Evolutionary conservation across 75 land plant genomes (phyloP).

Genomic region (Isoetes taiwanensis): DNA sequence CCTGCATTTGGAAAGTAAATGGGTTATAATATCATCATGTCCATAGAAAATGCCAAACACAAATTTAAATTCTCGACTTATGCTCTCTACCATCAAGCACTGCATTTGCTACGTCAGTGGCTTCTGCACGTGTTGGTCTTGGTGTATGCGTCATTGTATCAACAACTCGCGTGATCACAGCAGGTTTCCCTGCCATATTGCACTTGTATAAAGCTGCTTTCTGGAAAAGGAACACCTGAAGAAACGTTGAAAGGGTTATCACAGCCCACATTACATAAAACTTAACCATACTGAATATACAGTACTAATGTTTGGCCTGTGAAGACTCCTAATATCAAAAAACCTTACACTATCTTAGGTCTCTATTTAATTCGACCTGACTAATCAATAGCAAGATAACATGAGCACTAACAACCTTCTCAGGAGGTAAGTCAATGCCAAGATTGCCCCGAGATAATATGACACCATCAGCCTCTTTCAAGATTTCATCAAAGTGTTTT

Average conservation of each 20-base stretch:
- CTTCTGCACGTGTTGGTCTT: conserved; percentile 2
- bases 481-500: conserved; percentile 1
- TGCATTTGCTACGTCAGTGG: conserved; percentile 4
- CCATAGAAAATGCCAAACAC: not conserved
- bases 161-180: not conserved
- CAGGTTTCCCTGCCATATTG: conserved; percentile 1
- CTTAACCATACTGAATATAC: no score
- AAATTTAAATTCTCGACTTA: no score
- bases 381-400: not conserved
- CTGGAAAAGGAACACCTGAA: not conserved
- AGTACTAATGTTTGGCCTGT: no score
- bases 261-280: not conserved
- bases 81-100: conserved; percentile 1
- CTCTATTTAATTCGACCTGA: no score
- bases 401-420: conserved; percentile 8
- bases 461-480: conserved; percentile 6
- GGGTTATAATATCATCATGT: no score
- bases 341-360: no score
- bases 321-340: no score
- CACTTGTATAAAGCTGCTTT: conserved; percentile 6
- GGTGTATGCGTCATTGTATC: conserved; percentile 4
- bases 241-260: not conserved
- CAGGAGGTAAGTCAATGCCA: not conserved
- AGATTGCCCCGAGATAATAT: not conserved
- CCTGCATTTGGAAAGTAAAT: not conserved